A percentile compares a stretch with the other conserved stretches of the same genome.
These are phyloP conservation scores for Debaryomyces coudertii DNA, from an alignment of 1,139 yeast species.

Conservation along the genomic window DNA sequence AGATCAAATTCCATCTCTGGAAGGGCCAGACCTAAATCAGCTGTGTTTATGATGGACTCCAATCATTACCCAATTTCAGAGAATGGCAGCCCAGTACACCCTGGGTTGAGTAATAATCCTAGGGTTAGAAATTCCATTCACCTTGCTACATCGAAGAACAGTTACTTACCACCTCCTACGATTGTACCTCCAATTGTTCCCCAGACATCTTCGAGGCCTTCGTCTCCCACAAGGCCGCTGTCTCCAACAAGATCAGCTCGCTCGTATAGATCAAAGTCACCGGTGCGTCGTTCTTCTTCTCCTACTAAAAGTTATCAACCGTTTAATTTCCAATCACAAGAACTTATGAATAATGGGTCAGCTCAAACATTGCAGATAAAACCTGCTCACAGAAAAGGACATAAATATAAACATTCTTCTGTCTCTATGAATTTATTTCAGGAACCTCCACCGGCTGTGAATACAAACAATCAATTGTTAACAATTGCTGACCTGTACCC, in stretches of 20 bases:
- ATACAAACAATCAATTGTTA: slow-evolving; percentile 53
- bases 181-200: slow-evolving; percentile 18
- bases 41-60: slow-evolving; percentile 35
- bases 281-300: slow-evolving; percentile 30
- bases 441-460: slow-evolving; percentile 69
- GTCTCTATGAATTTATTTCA: slow-evolving; percentile 95
- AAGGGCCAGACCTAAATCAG: slow-evolving; percentile 44
- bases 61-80: slow-evolving; percentile 33
- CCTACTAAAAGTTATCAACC: slow-evolving; percentile 41
- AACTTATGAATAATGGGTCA: slow-evolving; percentile 35
- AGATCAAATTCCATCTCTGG: slow-evolving; percentile 20
- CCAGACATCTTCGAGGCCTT: slow-evolving; percentile 15
- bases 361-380: slow-evolving; percentile 35
- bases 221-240: slow-evolving; percentile 19
- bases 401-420: slow-evolving; percentile 94
- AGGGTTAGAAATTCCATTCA: slow-evolving; percentile 26
- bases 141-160: slow-evolving; percentile 12
- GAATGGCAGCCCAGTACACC: slow-evolving; percentile 28
- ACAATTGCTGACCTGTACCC: slow-evolving; percentile 80
- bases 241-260: slow-evolving; percentile 18
- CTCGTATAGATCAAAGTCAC: slow-evolving; percentile 37
- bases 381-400: slow-evolving; percentile 88
- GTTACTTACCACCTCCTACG: slow-evolving; percentile 14
- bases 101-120: slow-evolving; percentile 26
- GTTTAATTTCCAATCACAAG: slow-evolving; percentile 51